Evolutionary conservation across 2,329 filamentous ascomycete genomes (phyloP).

Genomic region (Cladobotryum mycophilum): DNA sequence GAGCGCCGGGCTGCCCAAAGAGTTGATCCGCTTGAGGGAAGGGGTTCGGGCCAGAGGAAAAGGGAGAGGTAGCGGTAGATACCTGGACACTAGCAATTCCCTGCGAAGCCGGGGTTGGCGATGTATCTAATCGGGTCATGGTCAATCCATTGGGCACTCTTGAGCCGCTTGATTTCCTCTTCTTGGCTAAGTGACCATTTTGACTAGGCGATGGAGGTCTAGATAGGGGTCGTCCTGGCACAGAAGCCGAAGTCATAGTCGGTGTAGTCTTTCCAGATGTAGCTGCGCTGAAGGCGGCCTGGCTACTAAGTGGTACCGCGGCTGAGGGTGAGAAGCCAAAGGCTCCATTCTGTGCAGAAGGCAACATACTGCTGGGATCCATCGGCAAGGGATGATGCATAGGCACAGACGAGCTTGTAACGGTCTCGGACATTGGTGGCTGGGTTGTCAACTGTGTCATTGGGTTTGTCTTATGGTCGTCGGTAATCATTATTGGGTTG

Average conservation of each 20-base stretch:
- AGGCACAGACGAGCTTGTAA: constrained; percentile 19
- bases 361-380: constrained; percentile 28
- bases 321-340: constrained; percentile 56
- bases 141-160: constrained; percentile 68
- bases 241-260: constrained; percentile 16
- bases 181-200: constrained; percentile 64
- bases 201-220: constrained; percentile 67
- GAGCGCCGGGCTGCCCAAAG: constrained; percentile 37
- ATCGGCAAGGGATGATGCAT: constrained; percentile 13
- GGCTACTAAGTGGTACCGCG: constrained; percentile 44
- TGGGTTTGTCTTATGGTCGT: constrained; percentile 86
- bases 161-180: constrained; percentile 69
- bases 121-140: constrained; percentile 75
- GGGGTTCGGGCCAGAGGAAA: constrained; percentile 40
- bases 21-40: constrained; percentile 41
- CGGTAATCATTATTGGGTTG: constrained; percentile 90
- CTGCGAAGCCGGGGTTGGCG: constrained; percentile 33
- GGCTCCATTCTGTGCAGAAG: constrained; percentile 29
- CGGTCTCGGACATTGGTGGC: constrained; percentile 22
- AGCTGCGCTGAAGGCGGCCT: constrained; percentile 29
- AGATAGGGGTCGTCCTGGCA: constrained; percentile 45
- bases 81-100: constrained; percentile 30
- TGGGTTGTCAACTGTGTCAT: constrained; percentile 23
- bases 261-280: constrained; percentile 29
- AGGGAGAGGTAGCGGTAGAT: constrained; percentile 44